Evolutionary conservation across 2,329 filamentous ascomycete genomes (phyloP).

Genomic region (Penicillium sp.): DNA sequence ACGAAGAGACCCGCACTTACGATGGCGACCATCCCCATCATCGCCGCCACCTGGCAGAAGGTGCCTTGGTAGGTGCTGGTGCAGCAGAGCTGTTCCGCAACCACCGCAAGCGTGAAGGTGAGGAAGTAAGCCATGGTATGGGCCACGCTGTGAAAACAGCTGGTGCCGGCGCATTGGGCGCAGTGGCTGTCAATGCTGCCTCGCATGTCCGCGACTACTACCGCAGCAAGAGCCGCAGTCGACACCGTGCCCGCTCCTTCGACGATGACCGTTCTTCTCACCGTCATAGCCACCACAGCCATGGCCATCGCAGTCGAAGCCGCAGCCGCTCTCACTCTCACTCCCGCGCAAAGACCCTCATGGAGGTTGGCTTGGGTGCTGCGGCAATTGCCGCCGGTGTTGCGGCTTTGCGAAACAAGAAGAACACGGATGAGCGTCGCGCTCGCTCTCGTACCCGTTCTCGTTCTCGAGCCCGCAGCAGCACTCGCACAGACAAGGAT

Average conservation of each 20-base stretch:
- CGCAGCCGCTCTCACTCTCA: constrained; percentile 50
- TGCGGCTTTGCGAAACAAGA: constrained; percentile 57
- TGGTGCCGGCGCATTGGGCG: constrained; percentile 63
- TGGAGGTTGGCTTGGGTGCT: constrained; percentile 54
- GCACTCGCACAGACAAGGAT: constrained; percentile 26
- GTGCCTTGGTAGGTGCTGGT: constrained; percentile 60
- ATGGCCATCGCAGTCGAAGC: constrained; percentile 37
- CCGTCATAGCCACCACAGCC: constrained; percentile 32
- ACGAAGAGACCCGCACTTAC: constrained; percentile 49
- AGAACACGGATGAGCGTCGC: constrained; percentile 51
- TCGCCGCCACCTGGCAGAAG: constrained; percentile 63
- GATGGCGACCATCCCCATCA: constrained; percentile 54
- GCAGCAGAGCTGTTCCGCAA: constrained; percentile 62
- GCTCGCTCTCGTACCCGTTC: constrained; percentile 52
- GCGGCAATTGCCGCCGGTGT: constrained; percentile 63
- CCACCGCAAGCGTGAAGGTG: constrained; percentile 58
- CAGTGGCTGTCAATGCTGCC: constrained; percentile 61
- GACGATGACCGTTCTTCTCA: constrained; percentile 40
- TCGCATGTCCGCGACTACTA: constrained; percentile 52
- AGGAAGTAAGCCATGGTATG: constrained; percentile 53
- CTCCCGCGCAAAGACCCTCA: constrained; percentile 54
- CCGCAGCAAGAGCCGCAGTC: constrained; percentile 49
- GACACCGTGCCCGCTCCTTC: constrained; percentile 42
- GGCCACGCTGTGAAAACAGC: constrained; percentile 53
- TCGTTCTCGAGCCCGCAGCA: constrained; percentile 40